These are phyloP conservation scores for Themeda triandra DNA, from an alignment of 176 grass and related monocot genomes.

Conservation along the genomic window DNA sequence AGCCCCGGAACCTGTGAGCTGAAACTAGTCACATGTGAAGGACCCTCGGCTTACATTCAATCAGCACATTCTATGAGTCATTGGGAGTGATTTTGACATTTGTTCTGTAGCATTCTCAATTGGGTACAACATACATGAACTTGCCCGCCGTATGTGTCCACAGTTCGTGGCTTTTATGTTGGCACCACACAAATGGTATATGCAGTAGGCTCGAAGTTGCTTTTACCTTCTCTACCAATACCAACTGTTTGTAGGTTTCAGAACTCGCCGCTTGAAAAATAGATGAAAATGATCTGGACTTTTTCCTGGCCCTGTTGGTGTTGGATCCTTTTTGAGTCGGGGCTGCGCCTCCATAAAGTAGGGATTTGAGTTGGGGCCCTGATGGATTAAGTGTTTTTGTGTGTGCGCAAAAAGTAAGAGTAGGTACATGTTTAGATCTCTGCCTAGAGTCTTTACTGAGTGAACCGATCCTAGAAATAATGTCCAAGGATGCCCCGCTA, in stretches of 20 bases:
- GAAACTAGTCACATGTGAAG: background rate
- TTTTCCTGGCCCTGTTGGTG: background rate
- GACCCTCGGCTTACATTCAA: background rate
- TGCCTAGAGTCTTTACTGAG: no score
- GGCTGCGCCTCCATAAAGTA: no score
- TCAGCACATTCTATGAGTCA: conserved; percentile 15
- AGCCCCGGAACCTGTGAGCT: conserved; percentile 21
- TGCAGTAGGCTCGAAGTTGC: background rate
- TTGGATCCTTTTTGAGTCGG: no score
- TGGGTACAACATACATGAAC: conserved; percentile 9
- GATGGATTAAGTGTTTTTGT: no score
- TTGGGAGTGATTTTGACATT: conserved; percentile 3
- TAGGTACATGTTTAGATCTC: no score
- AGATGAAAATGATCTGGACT: background rate
- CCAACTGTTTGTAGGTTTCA: background rate
- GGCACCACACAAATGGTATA: conserved; percentile 4
- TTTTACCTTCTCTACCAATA: background rate
- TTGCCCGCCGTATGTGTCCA: background rate
- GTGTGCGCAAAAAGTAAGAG: no score
- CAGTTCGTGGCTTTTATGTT: conserved; percentile 16
- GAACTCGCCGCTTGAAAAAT: background rate
- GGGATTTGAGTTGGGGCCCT: no score
- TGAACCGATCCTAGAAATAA: no score
- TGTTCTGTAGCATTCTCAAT: conserved; percentile 1
- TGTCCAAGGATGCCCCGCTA: no score